Evolutionary conservation across 2,329 filamentous ascomycete genomes (phyloP), one percentile per base, ranked within the genome.

Genomic region (Dactylellina leptospora): DNA sequence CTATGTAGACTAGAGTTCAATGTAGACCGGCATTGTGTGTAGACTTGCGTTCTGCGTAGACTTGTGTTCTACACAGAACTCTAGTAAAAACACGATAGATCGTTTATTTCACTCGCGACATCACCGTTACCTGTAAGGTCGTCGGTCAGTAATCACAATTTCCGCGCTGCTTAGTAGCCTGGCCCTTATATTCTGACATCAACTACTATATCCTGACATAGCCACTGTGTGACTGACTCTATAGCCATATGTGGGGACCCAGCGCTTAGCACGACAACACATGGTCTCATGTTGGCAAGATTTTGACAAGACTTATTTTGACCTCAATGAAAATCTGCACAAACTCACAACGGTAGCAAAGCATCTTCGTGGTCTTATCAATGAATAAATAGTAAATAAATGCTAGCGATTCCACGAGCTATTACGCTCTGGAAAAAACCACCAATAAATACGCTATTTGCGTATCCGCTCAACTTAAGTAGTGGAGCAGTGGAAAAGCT

Each of bases 341-440:
- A 42, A 42, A 42, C 38, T 42, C 38, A 42, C 38, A 42, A 42
- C 38, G 16, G 38, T n/a, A 42, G 38, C 38, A 42, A 42, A 42
- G 38, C 38, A 42, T n/a, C 38, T 42, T 42, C 38, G 8, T 42
- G 38, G 38, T 42, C 38, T 42, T 42, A 42, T 42, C 16, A 42
- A 42, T 42, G 38, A 42, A 42, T 42, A 42, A 42, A 42, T 42
- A 42, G 38, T 42, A 42, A 42, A 42, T 42, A 42, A 42, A 42
- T 42, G 38, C 38, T 42, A 42, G 38, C 38, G 38, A 42, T 42
- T 42, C 38, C 38, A 42, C 38, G 38, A 42, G 38, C 38, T 42
- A 42, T 42, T 42, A 42, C n/a, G 8, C 38, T 42, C 38, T 18
- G 38, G 38, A 42, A 42, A 42, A 42, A 42, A 10, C 38, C 8